phyloP scores from a whole-genome alignment of 1,284 basidiomycete species.

The Thelephora terrestris region DNA sequence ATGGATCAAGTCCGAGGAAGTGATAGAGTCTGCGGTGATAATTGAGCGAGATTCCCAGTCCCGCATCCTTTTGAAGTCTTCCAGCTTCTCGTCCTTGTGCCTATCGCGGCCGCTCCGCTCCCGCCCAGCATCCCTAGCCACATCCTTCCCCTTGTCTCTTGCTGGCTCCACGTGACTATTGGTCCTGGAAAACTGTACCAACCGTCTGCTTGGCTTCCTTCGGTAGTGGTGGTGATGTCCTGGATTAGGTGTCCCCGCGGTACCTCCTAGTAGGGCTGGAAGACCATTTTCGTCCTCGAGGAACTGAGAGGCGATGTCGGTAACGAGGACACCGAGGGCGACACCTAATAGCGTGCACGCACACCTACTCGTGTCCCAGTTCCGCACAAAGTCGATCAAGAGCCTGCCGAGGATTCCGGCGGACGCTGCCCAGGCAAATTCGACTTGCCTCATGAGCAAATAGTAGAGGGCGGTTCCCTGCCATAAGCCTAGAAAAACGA shows the following conservation, averaged over 20 bases:
- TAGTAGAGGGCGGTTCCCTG: conserved; percentile 67
- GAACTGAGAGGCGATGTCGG: conserved; percentile 54
- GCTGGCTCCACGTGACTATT: conserved; percentile 1
- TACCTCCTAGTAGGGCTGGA: conserved; percentile 8
- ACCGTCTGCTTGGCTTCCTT: not conserved
- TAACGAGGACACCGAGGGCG: conserved; percentile 51
- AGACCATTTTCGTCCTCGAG: conserved; percentile 33
- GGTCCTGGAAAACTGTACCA: not conserved
- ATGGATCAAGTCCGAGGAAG: conserved; percentile 52
- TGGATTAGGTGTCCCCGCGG: conserved; percentile 7
- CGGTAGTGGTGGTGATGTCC: conserved; percentile 3
- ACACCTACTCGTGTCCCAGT: conserved; percentile 40
- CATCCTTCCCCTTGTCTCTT: not conserved
- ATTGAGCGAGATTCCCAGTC: not conserved
- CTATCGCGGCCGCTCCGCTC: too few relatives aligned
- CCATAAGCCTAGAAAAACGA: conserved; percentile 59
- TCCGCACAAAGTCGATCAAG: conserved; percentile 43
- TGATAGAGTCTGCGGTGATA: conserved; percentile 29
- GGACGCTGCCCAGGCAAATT: conserved; percentile 43
- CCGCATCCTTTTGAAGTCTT: conserved; percentile 1
- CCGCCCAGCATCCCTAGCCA: not conserved
- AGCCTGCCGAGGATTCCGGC: conserved; percentile 50
- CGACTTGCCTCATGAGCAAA: conserved; percentile 42
- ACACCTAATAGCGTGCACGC: conserved; percentile 51
- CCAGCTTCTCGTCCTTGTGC: not conserved